A percentile compares a stretch with the other conserved stretches of the same genome.
These are phyloP conservation scores for Sorghum bicolor DNA, from an alignment of 176 grass and related monocot species.

Conservation along the genomic window DNA sequence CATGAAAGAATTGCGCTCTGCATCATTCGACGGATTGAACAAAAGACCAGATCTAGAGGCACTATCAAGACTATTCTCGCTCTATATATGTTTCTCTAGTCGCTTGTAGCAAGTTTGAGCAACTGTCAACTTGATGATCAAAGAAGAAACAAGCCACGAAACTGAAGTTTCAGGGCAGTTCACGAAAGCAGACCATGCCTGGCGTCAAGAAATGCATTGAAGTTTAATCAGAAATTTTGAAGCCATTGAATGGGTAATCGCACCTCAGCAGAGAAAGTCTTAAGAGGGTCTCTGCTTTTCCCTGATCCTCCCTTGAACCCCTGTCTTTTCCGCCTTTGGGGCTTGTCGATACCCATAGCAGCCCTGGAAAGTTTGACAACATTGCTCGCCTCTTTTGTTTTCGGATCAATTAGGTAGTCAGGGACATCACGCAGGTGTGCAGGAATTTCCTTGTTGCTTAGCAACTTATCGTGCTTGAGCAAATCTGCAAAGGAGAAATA, in stretches of 20 bases:
- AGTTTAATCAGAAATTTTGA: not conserved
- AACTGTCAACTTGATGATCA: not conserved
- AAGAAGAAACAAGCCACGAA: slow-evolving; percentile 13
- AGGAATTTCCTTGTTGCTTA: slow-evolving; percentile 81
- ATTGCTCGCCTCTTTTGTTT: slow-evolving; percentile 83
- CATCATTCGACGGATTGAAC: too few relatives aligned
- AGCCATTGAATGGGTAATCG: not conserved
- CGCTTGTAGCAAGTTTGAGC: not conserved
- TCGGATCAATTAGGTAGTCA: slow-evolving; percentile 83
- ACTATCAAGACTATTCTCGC: too few relatives aligned
- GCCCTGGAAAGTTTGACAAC: slow-evolving; percentile 73
- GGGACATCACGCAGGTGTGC: slow-evolving; percentile 71
- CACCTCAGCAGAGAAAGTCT: slow-evolving; percentile 90
- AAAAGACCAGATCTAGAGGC: too few relatives aligned
- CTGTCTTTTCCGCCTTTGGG: slow-evolving; percentile 47
- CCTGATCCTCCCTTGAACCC: slow-evolving; percentile 70
- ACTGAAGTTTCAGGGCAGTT: not conserved
- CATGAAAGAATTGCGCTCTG: not conserved
- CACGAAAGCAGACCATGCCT: not conserved
- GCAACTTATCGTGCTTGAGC: slow-evolving; percentile 87
- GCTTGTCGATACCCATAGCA: slow-evolving; percentile 67
- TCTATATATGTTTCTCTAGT: not conserved
- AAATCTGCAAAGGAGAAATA: slow-evolving; percentile 53
- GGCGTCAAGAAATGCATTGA: not conserved
- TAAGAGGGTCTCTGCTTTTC: slow-evolving; percentile 83